These are phyloP conservation scores for Tilletia walkeri DNA, from an alignment of 1,284 basidiomycete genomes.

Conservation along the genomic window DNA sequence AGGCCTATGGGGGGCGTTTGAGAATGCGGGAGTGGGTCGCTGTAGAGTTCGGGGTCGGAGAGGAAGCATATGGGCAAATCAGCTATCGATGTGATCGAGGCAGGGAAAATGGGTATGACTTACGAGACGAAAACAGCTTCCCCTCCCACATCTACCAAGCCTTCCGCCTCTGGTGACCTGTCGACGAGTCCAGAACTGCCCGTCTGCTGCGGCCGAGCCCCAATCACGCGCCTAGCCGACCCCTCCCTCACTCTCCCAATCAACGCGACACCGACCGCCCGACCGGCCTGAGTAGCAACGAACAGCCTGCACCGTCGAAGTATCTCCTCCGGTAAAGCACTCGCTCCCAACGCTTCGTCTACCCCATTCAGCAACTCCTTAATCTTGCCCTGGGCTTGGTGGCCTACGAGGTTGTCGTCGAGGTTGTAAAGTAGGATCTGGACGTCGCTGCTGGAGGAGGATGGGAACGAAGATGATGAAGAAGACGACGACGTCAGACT, in stretches of 20 bases:
- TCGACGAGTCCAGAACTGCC: not conserved
- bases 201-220: not conserved
- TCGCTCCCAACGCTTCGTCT: slow-evolving; percentile 44
- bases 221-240: slow-evolving; percentile 34
- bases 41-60: slow-evolving; percentile 18
- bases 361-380: slow-evolving; percentile 34
- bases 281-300: slow-evolving; percentile 31
- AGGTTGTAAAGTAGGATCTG: slow-evolving; percentile 3
- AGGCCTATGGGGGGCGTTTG: slow-evolving; percentile 39
- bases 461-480: too few relatives aligned
- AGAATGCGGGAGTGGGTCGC: slow-evolving; percentile 25
- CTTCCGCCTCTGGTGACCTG: not conserved
- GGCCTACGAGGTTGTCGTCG: not conserved
- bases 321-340: slow-evolving; percentile 25
- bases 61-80: slow-evolving; percentile 36
- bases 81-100: too few relatives aligned
- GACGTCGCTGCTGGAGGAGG: not conserved
- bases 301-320: slow-evolving; percentile 32
- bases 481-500: too few relatives aligned
- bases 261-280: slow-evolving; percentile 37
- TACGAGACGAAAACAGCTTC: not conserved
- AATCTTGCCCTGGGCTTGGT: not conserved
- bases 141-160: not conserved
- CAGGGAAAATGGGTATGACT: not conserved
- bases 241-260: slow-evolving; percentile 30